Conservation (phyloP, 345 rosid genomes). For the Cardiospermum halicacabum region DNA sequence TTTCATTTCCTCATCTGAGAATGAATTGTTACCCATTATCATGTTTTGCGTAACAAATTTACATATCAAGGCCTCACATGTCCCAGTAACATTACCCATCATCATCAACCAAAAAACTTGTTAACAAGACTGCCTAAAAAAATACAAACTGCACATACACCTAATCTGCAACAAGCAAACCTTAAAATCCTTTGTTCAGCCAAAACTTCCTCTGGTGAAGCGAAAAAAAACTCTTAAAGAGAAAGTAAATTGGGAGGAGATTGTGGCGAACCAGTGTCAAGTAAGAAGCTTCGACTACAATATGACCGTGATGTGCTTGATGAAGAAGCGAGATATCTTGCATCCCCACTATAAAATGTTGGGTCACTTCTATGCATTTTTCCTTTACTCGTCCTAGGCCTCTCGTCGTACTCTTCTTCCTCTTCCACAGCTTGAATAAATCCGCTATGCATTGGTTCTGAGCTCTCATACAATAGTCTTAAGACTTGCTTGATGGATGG, state of each 20-base stretch:
- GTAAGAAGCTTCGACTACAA: constrained; percentile 82
- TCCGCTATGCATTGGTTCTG: constrained; percentile 71
- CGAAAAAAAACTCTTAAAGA: constrained; percentile 23
- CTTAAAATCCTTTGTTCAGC: background rate
- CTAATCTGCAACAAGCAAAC: constrained; percentile 3
- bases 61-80: no score
- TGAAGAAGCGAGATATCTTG: constrained; percentile 69
- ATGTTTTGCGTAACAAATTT: no score
- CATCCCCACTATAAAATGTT: constrained; percentile 56
- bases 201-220: constrained; percentile 8
- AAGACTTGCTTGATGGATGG: constrained; percentile 90
- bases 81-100: no score
- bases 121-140: no score
- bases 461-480: constrained; percentile 74
- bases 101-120: no score
- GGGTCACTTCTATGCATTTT: constrained; percentile 48
- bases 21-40: no score
- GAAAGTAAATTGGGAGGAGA: constrained; percentile 58
- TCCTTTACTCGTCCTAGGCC: constrained; percentile 53
- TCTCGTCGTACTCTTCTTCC: constrained; percentile 59
- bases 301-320: constrained; percentile 89
- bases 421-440: constrained; percentile 60
- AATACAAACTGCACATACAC: background rate
- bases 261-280: constrained; percentile 77
- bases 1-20: no score